Conservation (phyloP, 768 basidiomycete genomes). For the Mycena capillaripes region DNA sequence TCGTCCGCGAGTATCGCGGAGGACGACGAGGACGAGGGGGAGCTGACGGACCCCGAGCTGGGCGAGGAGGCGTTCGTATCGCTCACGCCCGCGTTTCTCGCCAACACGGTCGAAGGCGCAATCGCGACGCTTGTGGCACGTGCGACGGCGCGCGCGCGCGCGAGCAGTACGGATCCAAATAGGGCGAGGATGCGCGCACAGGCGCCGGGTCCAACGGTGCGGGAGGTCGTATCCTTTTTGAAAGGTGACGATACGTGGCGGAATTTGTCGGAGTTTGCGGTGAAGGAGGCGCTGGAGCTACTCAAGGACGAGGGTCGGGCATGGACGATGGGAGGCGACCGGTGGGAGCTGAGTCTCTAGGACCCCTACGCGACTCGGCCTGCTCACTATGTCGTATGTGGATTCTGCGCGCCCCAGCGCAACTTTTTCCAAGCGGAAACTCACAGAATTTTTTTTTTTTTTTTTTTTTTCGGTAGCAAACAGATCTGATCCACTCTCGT, state of each 20-base stretch:
- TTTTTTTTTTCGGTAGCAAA: too few relatives aligned
- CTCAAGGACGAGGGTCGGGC: slow-evolving; percentile 24
- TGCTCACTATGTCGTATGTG: too few relatives aligned
- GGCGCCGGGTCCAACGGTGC: slow-evolving; percentile 11
- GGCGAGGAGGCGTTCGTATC: slow-evolving; percentile 80
- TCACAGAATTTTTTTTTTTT: too few relatives aligned
- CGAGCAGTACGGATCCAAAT: neutral
- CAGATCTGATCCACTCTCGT: too few relatives aligned
- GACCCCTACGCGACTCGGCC: too few relatives aligned
- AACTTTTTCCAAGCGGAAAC: too few relatives aligned
- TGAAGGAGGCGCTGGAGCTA: slow-evolving; percentile 21
- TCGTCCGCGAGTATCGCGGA: slow-evolving; percentile 39
- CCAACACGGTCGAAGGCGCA: slow-evolving; percentile 59
- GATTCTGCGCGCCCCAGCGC: too few relatives aligned
- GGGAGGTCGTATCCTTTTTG: slow-evolving; percentile 7
- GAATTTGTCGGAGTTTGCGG: slow-evolving; percentile 23
- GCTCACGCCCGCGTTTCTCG: slow-evolving; percentile 67
- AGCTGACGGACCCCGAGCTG: slow-evolving; percentile 71
- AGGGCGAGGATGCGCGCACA: neutral
- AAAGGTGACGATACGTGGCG: slow-evolving; percentile 33
- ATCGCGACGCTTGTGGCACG: slow-evolving; percentile 53
- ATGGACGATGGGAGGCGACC: slow-evolving; percentile 14
- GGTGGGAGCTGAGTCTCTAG: slow-evolving; percentile 23
- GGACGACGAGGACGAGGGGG: slow-evolving; percentile 57
- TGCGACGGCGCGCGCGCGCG: neutral